Percentiles rank a stretch among this genome's conserved stretches.
phyloP scores from a whole-genome alignment of 2,329 filamentous ascomycete species.

The Phialophora macrospora region DNA sequence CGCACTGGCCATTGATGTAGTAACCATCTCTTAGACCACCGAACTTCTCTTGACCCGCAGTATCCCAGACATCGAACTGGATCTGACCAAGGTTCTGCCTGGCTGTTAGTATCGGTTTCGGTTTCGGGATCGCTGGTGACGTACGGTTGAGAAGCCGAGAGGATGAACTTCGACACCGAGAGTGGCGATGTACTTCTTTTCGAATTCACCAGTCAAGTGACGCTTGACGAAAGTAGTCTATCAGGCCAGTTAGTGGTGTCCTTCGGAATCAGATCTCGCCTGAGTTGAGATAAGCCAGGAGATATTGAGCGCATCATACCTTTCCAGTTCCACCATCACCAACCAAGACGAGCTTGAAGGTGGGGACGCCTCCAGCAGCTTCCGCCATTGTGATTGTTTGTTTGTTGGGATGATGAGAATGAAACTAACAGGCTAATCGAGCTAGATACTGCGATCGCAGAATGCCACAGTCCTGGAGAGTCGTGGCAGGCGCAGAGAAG shows the following conservation, averaged over 20 bases:
- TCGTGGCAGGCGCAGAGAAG: slow-evolving; percentile 4
- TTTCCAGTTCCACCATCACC: slow-evolving; percentile 99
- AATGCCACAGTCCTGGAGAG: slow-evolving; percentile 13
- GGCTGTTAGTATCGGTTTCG: slow-evolving; percentile 27
- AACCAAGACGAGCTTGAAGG: slow-evolving; percentile 99
- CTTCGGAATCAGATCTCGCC: not conserved
- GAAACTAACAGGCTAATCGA: slow-evolving; percentile 31
- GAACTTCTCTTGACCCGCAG: slow-evolving; percentile 98
- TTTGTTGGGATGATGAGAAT: slow-evolving; percentile 37
- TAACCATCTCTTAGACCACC: slow-evolving; percentile 98
- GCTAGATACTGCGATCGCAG: slow-evolving; percentile 40
- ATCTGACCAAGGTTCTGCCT: slow-evolving; percentile 86
- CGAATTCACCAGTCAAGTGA: slow-evolving; percentile 99
- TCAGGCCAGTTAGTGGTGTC: slow-evolving; percentile 27
- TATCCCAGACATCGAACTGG: slow-evolving; percentile 99
- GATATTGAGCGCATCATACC: slow-evolving; percentile 58
- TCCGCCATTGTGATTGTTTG: slow-evolving; percentile 64
- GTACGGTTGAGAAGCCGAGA: slow-evolving; percentile 95
- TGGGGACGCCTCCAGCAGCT: slow-evolving; percentile 63
- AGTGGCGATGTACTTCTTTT: slow-evolving; percentile 99
- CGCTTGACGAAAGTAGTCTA: slow-evolving; percentile 99
- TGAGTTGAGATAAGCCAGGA: not conserved
- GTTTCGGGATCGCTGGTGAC: slow-evolving; percentile 48
- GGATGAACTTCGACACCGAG: slow-evolving; percentile 99
- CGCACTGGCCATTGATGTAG: slow-evolving; percentile 99